phyloP scores from a whole-genome alignment of 495 filamentous ascomycete species.

The Penicillium tannophilum region DNA sequence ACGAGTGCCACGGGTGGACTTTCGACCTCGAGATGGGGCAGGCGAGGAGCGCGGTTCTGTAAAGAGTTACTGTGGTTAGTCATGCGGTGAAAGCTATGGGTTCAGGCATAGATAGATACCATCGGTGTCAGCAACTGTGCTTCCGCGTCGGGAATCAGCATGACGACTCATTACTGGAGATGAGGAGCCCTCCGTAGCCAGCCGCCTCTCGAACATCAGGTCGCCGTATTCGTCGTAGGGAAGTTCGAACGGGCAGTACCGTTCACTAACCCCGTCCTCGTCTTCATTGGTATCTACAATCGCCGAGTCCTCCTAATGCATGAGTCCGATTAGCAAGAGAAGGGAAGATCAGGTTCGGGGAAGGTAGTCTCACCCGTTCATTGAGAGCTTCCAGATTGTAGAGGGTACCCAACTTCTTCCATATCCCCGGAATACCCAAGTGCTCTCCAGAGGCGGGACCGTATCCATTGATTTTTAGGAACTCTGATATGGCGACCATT shows the following conservation, averaged over 20 bases:
- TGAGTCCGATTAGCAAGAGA: slow-evolving; percentile 8
- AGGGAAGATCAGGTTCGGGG: not conserved
- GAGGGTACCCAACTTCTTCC: slow-evolving; percentile 78
- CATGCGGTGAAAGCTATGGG: not conserved
- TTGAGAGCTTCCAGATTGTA: slow-evolving; percentile 91
- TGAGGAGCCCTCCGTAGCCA: slow-evolving; percentile 59
- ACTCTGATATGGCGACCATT: slow-evolving; percentile 85
- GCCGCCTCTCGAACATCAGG: slow-evolving; percentile 67
- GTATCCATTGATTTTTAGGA: slow-evolving; percentile 85
- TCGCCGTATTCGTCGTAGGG: slow-evolving; percentile 77
- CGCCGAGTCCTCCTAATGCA: slow-evolving; percentile 50
- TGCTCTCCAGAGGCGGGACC: slow-evolving; percentile 66
- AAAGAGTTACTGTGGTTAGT: not conserved
- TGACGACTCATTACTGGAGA: slow-evolving; percentile 57
- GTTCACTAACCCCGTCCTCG: slow-evolving; percentile 54
- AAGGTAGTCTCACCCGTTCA: slow-evolving; percentile 62
- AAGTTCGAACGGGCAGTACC: slow-evolving; percentile 72
- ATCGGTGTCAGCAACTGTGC: slow-evolving; percentile 56
- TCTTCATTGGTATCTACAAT: slow-evolving; percentile 63
- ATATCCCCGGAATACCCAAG: slow-evolving; percentile 86
- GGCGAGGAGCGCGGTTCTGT: slow-evolving; percentile 54
- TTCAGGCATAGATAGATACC: slow-evolving; percentile 32
- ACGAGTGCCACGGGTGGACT: slow-evolving; percentile 40
- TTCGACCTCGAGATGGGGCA: slow-evolving; percentile 48
- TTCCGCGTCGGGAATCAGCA: slow-evolving; percentile 44